Percentiles rank a stretch among this genome's conserved stretches.
These are phyloP conservation scores for Mycogone perniciosa DNA, from an alignment of 2,329 filamentous ascomycete genomes.

Conservation along the genomic window DNA sequence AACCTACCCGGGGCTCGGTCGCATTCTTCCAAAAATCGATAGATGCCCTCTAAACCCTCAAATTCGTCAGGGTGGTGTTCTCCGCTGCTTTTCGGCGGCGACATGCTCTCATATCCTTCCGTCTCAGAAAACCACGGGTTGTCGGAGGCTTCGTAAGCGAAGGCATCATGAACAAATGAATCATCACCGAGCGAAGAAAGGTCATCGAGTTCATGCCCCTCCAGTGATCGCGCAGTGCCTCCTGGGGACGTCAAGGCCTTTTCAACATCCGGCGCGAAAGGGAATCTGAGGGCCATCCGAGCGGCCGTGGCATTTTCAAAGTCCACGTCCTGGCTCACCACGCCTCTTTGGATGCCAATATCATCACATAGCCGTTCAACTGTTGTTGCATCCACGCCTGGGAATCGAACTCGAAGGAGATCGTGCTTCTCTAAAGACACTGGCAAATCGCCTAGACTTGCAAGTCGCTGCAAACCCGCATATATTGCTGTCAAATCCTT, in stretches of 20 bases:
- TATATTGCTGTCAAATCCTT: conserved; percentile 76
- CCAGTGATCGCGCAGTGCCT: conserved; percentile 41
- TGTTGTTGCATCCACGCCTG: conserved; percentile 77
- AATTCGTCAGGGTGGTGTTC: conserved; percentile 42
- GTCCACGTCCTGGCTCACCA: conserved; percentile 68
- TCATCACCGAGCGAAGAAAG: conserved; percentile 29
- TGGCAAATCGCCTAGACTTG: conserved; percentile 75
- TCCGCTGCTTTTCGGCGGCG: conserved; percentile 39
- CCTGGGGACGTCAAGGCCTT: conserved; percentile 39
- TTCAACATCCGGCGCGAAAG: conserved; percentile 62
- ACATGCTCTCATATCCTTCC: conserved; percentile 46
- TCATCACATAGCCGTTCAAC: conserved; percentile 83
- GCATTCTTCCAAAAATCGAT: conserved; percentile 53
- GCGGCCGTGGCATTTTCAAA: conserved; percentile 64
- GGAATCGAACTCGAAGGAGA: conserved; percentile 76
- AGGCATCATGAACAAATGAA: conserved; percentile 33
- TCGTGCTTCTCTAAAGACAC: conserved; percentile 63
- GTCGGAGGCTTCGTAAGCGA: conserved; percentile 37
- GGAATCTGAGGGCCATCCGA: conserved; percentile 73
- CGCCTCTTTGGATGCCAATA: conserved; percentile 72
- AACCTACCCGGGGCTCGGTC: conserved; percentile 37
- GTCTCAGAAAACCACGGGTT: conserved; percentile 44
- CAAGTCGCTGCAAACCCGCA: conserved; percentile 73
- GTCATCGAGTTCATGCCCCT: conserved; percentile 36
- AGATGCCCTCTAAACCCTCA: conserved; percentile 52